phyloP scores from a whole-genome alignment of 805 yeast species.

The Wickerhamomyces chaumierensis region DNA sequence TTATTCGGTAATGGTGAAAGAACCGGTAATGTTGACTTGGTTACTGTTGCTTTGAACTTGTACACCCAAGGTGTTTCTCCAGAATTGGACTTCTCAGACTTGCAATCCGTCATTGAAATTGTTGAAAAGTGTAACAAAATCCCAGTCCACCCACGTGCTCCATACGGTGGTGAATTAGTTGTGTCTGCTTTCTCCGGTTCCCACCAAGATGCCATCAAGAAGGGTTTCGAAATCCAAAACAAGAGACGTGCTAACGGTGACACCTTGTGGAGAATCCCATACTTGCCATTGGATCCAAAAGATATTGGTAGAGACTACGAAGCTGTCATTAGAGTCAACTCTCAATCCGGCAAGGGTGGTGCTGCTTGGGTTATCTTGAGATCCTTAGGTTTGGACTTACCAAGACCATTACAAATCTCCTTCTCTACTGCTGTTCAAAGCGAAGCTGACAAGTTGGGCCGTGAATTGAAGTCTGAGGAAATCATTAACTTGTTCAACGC shows the following conservation, averaged over 20 bases:
- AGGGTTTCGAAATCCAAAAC: constrained; percentile 47
- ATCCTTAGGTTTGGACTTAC: constrained; percentile 61
- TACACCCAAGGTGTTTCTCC: constrained; percentile 73
- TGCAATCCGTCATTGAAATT: constrained; percentile 53
- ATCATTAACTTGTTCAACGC: constrained; percentile 44
- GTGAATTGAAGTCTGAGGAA: constrained; percentile 61
- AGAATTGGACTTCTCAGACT: constrained; percentile 57
- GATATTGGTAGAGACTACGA: constrained; percentile 75
- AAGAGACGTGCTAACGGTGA: constrained; percentile 37
- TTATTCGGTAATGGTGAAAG: constrained; percentile 78
- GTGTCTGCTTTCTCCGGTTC: constrained; percentile 73
- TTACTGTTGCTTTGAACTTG: constrained; percentile 65
- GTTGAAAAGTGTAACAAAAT: constrained; percentile 72
- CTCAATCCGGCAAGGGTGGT: constrained; percentile 85
- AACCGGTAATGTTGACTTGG: constrained; percentile 74
- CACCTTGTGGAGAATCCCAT: constrained; percentile 57
- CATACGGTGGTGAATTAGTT: constrained; percentile 70
- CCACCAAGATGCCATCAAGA: constrained; percentile 62
- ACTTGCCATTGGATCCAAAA: constrained; percentile 71
- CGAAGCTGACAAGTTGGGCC: constrained; percentile 53
- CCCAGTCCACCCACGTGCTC: constrained; percentile 65
- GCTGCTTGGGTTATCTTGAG: constrained; percentile 74
- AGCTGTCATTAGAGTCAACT: constrained; percentile 74
- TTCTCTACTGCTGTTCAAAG: constrained; percentile 57
- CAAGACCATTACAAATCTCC: constrained; percentile 58